Evolutionary conservation across 1,284 basidiomycete species (phyloP).

Genomic region (Cryptococcus floricola): DNA sequence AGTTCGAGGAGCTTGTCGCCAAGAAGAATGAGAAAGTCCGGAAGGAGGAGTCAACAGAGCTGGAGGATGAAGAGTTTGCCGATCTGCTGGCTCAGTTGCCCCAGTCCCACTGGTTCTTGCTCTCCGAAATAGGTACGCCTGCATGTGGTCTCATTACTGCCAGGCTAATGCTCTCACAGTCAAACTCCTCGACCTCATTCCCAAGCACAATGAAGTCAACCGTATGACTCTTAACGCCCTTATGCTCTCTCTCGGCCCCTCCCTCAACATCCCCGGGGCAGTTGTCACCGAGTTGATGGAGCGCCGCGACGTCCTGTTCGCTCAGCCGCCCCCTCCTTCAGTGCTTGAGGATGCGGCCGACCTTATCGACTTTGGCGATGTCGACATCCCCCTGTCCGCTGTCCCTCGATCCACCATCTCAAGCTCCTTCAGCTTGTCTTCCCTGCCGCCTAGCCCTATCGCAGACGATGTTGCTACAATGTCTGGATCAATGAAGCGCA

Average conservation of each 20-base stretch:
- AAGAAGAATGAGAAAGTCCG: conserved; percentile 2
- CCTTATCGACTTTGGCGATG: conserved; percentile 40
- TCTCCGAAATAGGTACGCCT: conserved; percentile 42
- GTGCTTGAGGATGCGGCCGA: conserved; percentile 20
- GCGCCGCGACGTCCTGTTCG: conserved; percentile 29
- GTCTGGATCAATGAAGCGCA: background rate
- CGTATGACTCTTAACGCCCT: conserved; percentile 46
- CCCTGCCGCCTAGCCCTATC: background rate
- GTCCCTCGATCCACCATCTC: conserved; percentile 1
- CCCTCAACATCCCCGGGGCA: conserved; percentile 37
- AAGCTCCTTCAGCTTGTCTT: background rate
- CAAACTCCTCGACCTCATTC: conserved; percentile 41
- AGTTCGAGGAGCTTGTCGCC: conserved; percentile 58
- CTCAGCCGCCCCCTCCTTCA: conserved; percentile 24
- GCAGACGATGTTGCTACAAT: background rate
- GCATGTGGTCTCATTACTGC: background rate
- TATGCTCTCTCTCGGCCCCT: conserved; percentile 43
- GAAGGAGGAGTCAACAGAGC: conserved; percentile 7
- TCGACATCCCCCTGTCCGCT: conserved; percentile 9
- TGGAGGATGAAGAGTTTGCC: conserved; percentile 21
- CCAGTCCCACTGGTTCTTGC: conserved; percentile 46
- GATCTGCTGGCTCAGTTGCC: conserved; percentile 34
- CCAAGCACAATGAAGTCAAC: conserved; percentile 31
- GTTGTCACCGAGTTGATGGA: conserved; percentile 35
- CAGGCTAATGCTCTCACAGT: conserved; percentile 15